A percentile compares a stretch with the other conserved stretches of the same genome.
Evolutionary conservation across 495 filamentous ascomycete species (phyloP).

Genomic region (Polyplosphaeria fusca): DNA sequence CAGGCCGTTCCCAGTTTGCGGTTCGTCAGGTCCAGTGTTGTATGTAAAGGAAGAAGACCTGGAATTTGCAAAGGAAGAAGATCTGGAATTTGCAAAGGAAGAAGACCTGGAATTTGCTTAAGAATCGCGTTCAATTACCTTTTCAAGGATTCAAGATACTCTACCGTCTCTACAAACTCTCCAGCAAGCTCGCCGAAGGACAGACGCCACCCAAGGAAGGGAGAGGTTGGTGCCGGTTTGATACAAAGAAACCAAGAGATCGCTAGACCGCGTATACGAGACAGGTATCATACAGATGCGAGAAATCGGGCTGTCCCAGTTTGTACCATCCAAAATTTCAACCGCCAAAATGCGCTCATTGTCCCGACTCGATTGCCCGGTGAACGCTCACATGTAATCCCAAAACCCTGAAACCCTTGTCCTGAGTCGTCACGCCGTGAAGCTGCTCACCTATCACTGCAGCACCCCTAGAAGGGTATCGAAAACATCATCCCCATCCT

Average conservation of each 20-base stretch:
- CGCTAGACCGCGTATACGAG: background rate
- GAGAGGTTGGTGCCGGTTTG: background rate
- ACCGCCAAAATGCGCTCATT: background rate
- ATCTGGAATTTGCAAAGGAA: too few species aligned
- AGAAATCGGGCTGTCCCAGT: too few species aligned
- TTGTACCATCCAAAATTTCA: background rate
- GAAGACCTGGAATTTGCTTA: too few species aligned
- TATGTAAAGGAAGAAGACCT: too few species aligned
- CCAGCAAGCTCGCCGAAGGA: background rate
- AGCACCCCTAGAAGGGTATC: constrained; percentile 20
- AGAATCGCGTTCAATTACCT: too few species aligned
- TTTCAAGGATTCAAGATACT: background rate
- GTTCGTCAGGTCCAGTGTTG: too few species aligned
- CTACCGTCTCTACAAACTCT: background rate
- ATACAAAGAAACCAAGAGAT: background rate
- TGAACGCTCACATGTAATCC: background rate
- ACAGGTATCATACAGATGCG: background rate
- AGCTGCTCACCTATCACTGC: background rate
- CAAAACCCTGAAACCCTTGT: background rate
- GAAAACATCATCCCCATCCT: constrained; percentile 24
- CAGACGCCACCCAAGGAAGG: background rate
- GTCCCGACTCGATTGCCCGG: background rate
- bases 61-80: too few species aligned
- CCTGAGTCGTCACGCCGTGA: background rate
- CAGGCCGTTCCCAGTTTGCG: too few species aligned